These are phyloP conservation scores for Pholiota adiposa DNA, from an alignment of 1,284 basidiomycete genomes.

Conservation along the genomic window DNA sequence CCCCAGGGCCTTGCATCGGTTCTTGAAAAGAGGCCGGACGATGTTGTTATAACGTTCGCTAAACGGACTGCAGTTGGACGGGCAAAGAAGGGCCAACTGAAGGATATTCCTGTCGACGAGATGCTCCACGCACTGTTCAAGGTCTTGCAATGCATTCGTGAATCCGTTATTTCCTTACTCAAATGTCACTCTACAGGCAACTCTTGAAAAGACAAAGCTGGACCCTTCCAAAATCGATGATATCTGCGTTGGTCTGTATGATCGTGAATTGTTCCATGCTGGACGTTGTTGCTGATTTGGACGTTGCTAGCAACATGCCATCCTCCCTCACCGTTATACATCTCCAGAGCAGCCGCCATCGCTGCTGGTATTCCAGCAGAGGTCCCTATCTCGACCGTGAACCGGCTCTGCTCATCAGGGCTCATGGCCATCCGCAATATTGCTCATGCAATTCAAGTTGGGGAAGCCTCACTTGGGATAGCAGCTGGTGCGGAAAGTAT, in stretches of 20 bases:
- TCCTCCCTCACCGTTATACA: constrained; percentile 81
- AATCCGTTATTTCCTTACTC: background rate
- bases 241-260: constrained; percentile 72
- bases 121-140: constrained; percentile 72
- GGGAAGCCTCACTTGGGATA: constrained; percentile 74
- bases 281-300: background rate
- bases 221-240: constrained; percentile 71
- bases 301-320: constrained; percentile 71
- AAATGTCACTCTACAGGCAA: constrained; percentile 34
- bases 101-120: constrained; percentile 77
- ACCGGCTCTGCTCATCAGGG: constrained; percentile 84
- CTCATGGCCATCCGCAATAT: constrained; percentile 85
- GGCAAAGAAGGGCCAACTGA: constrained; percentile 81
- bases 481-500: constrained; percentile 87
- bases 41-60: constrained; percentile 87
- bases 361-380: constrained; percentile 81
- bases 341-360: constrained; percentile 79
- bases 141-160: constrained; percentile 36
- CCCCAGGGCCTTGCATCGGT: constrained; percentile 48
- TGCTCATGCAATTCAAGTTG: constrained; percentile 76
- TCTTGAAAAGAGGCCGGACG: constrained; percentile 74
- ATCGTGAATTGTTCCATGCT: background rate
- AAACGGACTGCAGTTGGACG: constrained; percentile 80
- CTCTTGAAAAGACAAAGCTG: constrained; percentile 45
- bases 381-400: constrained; percentile 81